phyloP scores from a whole-genome alignment of 345 rosid species.

The Chamaenerion angustifolium region DNA sequence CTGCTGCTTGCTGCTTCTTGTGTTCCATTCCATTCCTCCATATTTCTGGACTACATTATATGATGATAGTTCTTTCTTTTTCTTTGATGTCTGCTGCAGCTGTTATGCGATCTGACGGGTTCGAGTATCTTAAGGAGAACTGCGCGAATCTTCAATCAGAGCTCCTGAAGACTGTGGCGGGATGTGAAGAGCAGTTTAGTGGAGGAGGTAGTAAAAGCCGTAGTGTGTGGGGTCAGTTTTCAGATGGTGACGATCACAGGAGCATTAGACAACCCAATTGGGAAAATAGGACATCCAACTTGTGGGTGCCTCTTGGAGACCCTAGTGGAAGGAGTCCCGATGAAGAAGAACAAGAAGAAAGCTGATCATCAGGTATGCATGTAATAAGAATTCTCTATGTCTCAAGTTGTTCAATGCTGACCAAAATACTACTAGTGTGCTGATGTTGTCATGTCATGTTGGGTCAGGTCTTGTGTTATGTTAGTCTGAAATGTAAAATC shows the following conservation, averaged over 20 bases:
- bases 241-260: conserved; percentile 57
- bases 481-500: too few relatives aligned
- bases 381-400: background rate
- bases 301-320: conserved; percentile 49
- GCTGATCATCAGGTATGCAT: background rate
- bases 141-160: conserved; percentile 44
- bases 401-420: too few relatives aligned
- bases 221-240: conserved; percentile 74
- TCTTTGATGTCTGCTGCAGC: conserved; percentile 18
- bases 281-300: conserved; percentile 49
- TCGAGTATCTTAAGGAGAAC: conserved; percentile 38
- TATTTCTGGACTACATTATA: background rate
- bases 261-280: conserved; percentile 56
- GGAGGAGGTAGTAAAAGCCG: conserved; percentile 52
- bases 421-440: too few relatives aligned
- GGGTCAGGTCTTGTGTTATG: too few relatives aligned
- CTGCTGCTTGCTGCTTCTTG: background rate
- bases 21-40: background rate
- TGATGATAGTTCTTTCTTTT: conserved; percentile 11
- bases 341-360: conserved; percentile 22
- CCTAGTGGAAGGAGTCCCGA: conserved; percentile 24
- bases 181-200: conserved; percentile 56
- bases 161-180: conserved; percentile 49
- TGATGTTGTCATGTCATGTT: too few relatives aligned
- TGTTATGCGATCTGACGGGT: conserved; percentile 53